Evolutionary conservation across 768 basidiomycete species (phyloP).

Genomic region (Thelephora aurantiotincta): DNA sequence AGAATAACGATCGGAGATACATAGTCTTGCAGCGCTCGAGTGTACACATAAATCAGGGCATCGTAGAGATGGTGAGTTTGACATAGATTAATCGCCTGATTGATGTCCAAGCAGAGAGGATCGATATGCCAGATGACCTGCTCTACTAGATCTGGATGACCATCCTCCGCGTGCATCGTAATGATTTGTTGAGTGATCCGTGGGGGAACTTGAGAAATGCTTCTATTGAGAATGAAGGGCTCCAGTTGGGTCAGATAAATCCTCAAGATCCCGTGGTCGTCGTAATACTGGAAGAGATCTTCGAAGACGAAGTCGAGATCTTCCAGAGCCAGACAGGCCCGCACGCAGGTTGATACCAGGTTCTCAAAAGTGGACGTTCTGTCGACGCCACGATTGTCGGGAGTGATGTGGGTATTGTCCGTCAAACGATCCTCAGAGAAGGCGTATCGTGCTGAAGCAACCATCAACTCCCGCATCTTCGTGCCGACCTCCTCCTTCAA

Average conservation of each 20-base stretch:
- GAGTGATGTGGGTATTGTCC: constrained; percentile 71
- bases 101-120: constrained; percentile 80
- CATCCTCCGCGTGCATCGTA: constrained; percentile 57
- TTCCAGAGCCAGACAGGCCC: constrained; percentile 66
- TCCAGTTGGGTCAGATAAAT: constrained; percentile 81
- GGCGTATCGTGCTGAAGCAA: constrained; percentile 74
- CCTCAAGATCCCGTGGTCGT: constrained; percentile 64
- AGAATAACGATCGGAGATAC: constrained; percentile 82
- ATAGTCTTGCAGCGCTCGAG: constrained; percentile 75
- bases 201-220: constrained; percentile 69
- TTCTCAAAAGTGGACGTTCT: constrained; percentile 82
- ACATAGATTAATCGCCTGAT: constrained; percentile 82
- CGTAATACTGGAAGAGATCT: constrained; percentile 84
- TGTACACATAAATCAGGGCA: constrained; percentile 90
- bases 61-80: constrained; percentile 78
- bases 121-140: constrained; percentile 94
- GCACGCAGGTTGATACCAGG: constrained; percentile 63
- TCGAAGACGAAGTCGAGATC: constrained; percentile 86
- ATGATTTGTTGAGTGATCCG: constrained; percentile 79
- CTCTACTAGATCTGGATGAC: constrained; percentile 66
- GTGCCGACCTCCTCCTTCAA: constrained; percentile 54
- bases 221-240: constrained; percentile 61
- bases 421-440: constrained; percentile 94
- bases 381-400: constrained; percentile 85
- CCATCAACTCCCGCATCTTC: constrained; percentile 72